Evolutionary conservation across 192 early-diverging fungal species (phyloP).

Genomic region (Jimgerdemannia lactiflua): DNA sequence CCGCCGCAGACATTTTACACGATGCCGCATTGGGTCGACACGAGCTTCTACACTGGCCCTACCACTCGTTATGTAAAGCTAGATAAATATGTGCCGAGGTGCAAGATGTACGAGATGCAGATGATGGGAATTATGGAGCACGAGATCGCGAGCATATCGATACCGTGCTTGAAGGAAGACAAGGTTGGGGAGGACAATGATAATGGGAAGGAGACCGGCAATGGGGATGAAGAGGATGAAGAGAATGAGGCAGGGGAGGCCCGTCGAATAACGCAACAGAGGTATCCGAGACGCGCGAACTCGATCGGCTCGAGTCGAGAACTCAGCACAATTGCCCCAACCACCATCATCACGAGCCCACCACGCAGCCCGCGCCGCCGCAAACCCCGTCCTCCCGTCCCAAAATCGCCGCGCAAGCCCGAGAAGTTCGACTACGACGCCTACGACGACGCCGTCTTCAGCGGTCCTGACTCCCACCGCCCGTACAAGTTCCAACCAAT

Average conservation of each 20-base stretch:
- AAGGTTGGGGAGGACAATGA: not conserved
- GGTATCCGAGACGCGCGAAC: too few relatives aligned
- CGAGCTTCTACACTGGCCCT: conserved; percentile 75
- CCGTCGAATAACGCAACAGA: too few relatives aligned
- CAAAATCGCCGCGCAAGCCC: not conserved
- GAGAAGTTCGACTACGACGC: conserved; percentile 25
- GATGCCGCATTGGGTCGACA: conserved; percentile 92
- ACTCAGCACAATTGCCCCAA: not conserved
- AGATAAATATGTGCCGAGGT: conserved; percentile 62
- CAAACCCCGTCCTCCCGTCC: not conserved
- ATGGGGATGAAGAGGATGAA: not conserved
- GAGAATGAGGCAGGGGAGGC: not conserved
- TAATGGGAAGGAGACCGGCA: not conserved
- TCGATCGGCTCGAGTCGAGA: too few relatives aligned
- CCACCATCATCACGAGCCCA: not conserved
- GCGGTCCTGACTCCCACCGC: not conserved
- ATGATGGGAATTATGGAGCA: conserved; percentile 77
- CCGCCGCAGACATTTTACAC: conserved; percentile 47
- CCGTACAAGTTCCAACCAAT: not conserved
- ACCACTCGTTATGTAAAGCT: conserved; percentile 40
- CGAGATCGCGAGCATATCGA: conserved; percentile 46
- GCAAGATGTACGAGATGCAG: conserved; percentile 84
- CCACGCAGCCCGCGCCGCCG: too few relatives aligned
- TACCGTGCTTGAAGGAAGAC: conserved; percentile 47
- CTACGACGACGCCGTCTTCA: conserved; percentile 40